Evolutionary conservation across 148 eudicot genomes (phyloP).

Genomic region (Nepenthes mirabilis): DNA sequence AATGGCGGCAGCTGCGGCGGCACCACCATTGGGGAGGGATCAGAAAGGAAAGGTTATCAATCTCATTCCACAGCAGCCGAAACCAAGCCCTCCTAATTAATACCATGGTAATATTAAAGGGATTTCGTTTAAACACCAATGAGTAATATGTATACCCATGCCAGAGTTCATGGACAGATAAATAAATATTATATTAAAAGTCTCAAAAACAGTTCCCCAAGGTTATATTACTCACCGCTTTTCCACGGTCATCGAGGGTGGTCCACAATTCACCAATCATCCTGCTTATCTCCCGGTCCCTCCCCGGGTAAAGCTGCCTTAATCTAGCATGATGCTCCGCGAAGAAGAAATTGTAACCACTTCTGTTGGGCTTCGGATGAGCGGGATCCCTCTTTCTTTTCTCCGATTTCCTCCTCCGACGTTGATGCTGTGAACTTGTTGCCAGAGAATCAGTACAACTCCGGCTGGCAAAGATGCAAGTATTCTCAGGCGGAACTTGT

Average conservation of each 20-base stretch:
- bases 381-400: conserved; percentile 75
- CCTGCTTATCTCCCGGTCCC: conserved; percentile 79
- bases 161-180: too few species aligned
- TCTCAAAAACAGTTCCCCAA: too few species aligned
- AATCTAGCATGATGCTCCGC: conserved; percentile 83
- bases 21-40: too few species aligned
- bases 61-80: too few species aligned
- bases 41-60: too few species aligned
- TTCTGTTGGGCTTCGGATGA: conserved; percentile 89
- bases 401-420: conserved; percentile 60
- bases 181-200: too few species aligned
- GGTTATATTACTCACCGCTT: conserved; percentile 29
- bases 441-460: conserved; percentile 6
- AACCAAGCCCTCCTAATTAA: too few species aligned
- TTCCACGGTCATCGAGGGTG: conserved; percentile 51
- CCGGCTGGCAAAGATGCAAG: neutral
- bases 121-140: too few species aligned
- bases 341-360: conserved; percentile 92
- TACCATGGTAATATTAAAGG: too few species aligned
- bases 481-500: conserved; percentile 7
- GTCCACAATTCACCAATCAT: conserved; percentile 93
- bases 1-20: too few species aligned
- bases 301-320: conserved; percentile 63
- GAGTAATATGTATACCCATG: too few species aligned
- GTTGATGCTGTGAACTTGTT: conserved; percentile 37